Percentiles rank a stretch among this genome's conserved stretches.
These are phyloP conservation scores for Acrasis kona DNA, from an alignment of 78 protist genomes.

Conservation along the genomic window DNA sequence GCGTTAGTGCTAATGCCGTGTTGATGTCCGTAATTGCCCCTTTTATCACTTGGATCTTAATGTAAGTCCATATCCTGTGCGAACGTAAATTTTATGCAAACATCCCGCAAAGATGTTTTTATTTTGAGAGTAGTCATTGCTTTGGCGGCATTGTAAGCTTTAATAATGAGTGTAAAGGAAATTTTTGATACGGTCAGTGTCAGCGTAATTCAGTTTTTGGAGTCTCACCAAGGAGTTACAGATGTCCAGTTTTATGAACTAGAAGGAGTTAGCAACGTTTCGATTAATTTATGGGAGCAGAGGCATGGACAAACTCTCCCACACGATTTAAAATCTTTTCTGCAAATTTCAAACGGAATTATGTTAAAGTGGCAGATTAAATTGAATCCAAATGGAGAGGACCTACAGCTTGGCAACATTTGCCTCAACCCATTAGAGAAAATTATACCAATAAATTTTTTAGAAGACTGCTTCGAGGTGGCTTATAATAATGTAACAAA, in stretches of 20 bases:
- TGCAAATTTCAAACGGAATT: constrained; percentile 12
- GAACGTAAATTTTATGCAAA: no score
- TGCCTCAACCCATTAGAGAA: constrained; percentile 2
- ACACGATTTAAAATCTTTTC: constrained; percentile 8
- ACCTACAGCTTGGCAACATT: background rate
- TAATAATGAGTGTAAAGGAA: no score
- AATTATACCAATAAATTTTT: background rate
- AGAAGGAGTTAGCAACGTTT: constrained; percentile 2
- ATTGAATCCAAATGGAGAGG: background rate
- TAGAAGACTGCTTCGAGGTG: no score
- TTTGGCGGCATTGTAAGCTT: no score
- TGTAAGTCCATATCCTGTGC: no score
- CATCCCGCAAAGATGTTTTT: no score
- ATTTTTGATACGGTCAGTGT: no score
- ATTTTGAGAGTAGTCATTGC: no score
- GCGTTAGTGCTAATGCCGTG: no score
- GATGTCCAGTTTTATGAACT: constrained; percentile 15
- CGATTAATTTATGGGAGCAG: background rate
- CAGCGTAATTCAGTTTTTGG: background rate
- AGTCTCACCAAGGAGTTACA: constrained; percentile 8
- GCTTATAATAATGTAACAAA: no score
- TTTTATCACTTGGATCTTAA: no score
- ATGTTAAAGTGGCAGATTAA: background rate
- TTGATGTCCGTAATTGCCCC: no score
- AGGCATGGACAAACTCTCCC: constrained; percentile 6